phyloP scores from a whole-genome alignment of 345 rosid genomes.

The Bretschneidera sinensis region DNA sequence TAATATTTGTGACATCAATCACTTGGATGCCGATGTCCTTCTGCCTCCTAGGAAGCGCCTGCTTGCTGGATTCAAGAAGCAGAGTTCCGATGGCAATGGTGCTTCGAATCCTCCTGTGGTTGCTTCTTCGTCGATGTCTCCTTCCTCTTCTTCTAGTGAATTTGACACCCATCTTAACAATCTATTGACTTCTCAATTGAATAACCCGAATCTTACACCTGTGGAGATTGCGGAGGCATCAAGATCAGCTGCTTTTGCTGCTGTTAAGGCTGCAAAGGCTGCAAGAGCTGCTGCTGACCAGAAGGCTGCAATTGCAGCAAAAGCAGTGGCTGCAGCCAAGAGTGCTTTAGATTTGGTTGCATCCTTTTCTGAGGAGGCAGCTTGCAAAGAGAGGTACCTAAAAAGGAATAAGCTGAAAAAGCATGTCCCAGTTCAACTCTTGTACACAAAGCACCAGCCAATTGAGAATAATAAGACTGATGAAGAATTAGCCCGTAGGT shows the following conservation, averaged over 20 bases:
- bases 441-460: constrained; percentile 64
- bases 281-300: constrained; percentile 78
- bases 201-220: constrained; percentile 39
- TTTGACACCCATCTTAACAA: constrained; percentile 46
- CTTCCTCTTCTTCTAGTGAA: constrained; percentile 41
- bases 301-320: constrained; percentile 75
- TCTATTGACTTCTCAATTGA: constrained; percentile 39
- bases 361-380: constrained; percentile 52
- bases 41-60: constrained; percentile 92
- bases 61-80: constrained; percentile 91
- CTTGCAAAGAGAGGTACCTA: constrained; percentile 35
- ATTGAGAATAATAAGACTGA: constrained; percentile 41
- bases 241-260: constrained; percentile 51
- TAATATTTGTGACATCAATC: constrained; percentile 63
- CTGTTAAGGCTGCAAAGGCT: constrained; percentile 52
- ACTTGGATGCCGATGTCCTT: constrained; percentile 71
- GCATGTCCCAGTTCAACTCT: constrained; percentile 81
- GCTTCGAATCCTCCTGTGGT: constrained; percentile 29
- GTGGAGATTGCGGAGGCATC: constrained; percentile 67
- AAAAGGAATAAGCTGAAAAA: constrained; percentile 81
- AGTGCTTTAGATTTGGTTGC: constrained; percentile 69
- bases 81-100: constrained; percentile 43
- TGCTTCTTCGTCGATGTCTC: constrained; percentile 29
- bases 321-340: constrained; percentile 74
- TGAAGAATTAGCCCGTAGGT: constrained; percentile 67